Conservation (phyloP, 176 grass and related monocot genomes). For the Musa troglodytarum region DNA sequence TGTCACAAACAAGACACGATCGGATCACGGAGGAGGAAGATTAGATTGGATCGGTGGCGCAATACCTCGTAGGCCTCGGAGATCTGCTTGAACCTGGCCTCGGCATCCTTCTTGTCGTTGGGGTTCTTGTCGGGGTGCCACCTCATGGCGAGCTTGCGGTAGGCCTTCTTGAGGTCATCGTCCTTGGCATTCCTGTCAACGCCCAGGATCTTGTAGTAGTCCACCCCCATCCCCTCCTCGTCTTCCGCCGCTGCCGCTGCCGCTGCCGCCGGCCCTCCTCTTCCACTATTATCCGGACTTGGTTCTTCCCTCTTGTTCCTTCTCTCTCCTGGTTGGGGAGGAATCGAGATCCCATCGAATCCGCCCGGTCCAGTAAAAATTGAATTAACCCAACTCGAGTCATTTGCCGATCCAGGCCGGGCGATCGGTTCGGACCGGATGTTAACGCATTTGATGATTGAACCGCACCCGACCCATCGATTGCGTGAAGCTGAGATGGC, state of each 20-base stretch:
- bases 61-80: constrained; percentile 79
- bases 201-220: constrained; percentile 86
- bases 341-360: too few relatives aligned
- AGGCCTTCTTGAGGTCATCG: constrained; percentile 88
- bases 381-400: too few relatives aligned
- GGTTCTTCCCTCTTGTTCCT: too few relatives aligned
- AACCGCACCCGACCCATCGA: too few relatives aligned
- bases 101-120: constrained; percentile 73
- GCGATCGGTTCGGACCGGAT: too few relatives aligned
- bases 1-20: not conserved
- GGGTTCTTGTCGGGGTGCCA: constrained; percentile 99
- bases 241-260: not conserved
- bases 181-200: constrained; percentile 58
- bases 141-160: constrained; percentile 82
- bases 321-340: too few relatives aligned
- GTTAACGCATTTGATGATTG: too few relatives aligned
- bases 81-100: constrained; percentile 99
- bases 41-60: too few relatives aligned
- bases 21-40: not conserved
- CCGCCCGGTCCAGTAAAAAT: too few relatives aligned
- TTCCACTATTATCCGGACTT: not conserved
- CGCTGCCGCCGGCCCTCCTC: not conserved
- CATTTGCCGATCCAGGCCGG: too few relatives aligned
- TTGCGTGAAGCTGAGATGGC: too few relatives aligned
- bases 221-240: constrained; percentile 52